Evolutionary conservation across 345 rosid genomes (phyloP), one percentile per base, ranked within the genome.

Genomic region (Salix koriyanagi): DNA sequence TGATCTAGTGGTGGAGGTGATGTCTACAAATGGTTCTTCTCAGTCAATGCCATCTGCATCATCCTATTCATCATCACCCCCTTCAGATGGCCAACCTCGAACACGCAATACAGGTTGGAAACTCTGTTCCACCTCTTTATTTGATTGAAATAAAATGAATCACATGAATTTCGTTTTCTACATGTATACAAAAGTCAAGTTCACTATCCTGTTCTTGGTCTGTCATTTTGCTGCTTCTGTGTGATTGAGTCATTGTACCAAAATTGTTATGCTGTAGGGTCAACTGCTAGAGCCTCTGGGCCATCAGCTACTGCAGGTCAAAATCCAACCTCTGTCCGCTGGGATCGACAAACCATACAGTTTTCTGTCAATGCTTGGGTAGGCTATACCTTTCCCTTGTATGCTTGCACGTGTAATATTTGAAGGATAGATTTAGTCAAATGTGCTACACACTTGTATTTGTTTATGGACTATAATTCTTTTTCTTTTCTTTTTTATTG

Each of bases 351-450:
- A 79, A 96, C 99, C 15, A 83, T 96, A 81, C 99, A 91, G 50
- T 96, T 96, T 80, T 96, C 99, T 76, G 88, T 94, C 88, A 94
- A 90, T 91, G 95, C 99, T 83, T 96, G 99, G 99, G 99, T 96
- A 91, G 25, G 0, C 48, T 71, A 48, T 56, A 10, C 28, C 28
- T 64, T 46, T 66, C 25, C 21, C 13, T 39, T 72, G 6, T 48
- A 9, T 26, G 9, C 37, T 7, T 64, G 60, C 67, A 25, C 26
- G 13, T 39, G 18, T 36, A n/a, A 23, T 21, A 28, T 15, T n/a
- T 28, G 8, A 32, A 34, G 46, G 41, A n/a, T 25, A 48, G 32
- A 73, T 7, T 7, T 50, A 65, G 28, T 25, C 44, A 37, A 36
- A 26, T 34, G n/a, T 28, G 60, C 7, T 74, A 21, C 61, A 56